Base-by-base conservation (phyloP, 1,284 basidiomycete species). In the Wolfiporia cocos region DNA sequence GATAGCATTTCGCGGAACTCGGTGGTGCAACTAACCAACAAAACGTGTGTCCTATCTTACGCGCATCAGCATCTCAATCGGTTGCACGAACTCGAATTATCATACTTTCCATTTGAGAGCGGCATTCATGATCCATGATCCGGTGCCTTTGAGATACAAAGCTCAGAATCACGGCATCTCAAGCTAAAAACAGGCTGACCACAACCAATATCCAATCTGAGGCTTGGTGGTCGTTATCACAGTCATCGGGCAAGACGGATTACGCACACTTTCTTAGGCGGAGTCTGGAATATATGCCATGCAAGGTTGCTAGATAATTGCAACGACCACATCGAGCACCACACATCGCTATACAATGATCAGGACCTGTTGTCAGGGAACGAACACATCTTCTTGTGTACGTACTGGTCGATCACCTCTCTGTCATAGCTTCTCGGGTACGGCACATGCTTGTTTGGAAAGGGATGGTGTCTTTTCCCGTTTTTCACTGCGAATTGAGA, bases 201-300 rank as follows among this genome's bases (percentile, higher is more conserved):
- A 52, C 81, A 85, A 17, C 81, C 82, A 34, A 86, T 62, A 52
- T 86, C 82, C 21, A 86, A 64, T 19, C 78, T 81, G 47, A n/a
- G 10, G 17, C n/a, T 18, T 5, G 33, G 37, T 34, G 48, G 41
- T 41, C 40, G 41, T 31, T 42, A 43, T 34, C 24, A 37, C 37
- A 37, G 17, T 41, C 46, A 4, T 4, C 33, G 28, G 42, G 31
- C 6, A 31, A 28, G 37, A 33, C 39, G 14, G 30, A 39, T 15
- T n/a, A 70, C 74, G 54, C 61, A 80, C 77, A 81, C 78, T 70
- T 71, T 76, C 1, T 62, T 63, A 6, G 80, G 79, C 5, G 74
- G 70, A n/a, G 55, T 66, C 17, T 71, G 63, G 49, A 83, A 81
- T 34, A 71, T 65, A 60, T 83, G 78, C 69, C 73, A 81, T 1